Conservation (phyloP, 2,329 filamentous ascomycete genomes). For the Diaporthe caulivora region DNA sequence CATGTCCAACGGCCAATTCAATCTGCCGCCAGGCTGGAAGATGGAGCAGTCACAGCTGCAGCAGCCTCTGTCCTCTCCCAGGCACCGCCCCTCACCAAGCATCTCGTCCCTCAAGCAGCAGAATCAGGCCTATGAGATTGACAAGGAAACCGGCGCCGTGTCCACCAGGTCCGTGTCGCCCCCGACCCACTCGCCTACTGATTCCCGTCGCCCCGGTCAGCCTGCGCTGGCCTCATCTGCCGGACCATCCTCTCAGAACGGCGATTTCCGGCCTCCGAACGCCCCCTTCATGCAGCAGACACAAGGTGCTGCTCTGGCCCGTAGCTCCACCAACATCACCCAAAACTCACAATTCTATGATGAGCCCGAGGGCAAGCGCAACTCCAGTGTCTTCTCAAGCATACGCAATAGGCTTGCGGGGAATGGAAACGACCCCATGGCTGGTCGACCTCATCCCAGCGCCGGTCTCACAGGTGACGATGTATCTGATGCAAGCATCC, state of each 20-base stretch:
- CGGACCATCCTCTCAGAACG: slow-evolving; percentile 33
- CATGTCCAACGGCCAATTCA: slow-evolving; percentile 49
- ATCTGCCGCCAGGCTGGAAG: slow-evolving; percentile 62
- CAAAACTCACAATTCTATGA: slow-evolving; percentile 48
- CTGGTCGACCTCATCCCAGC: slow-evolving; percentile 39
- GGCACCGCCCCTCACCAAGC: slow-evolving; percentile 50
- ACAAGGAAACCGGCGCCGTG: slow-evolving; percentile 64
- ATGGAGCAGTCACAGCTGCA: slow-evolving; percentile 67
- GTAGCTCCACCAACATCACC: slow-evolving; percentile 38
- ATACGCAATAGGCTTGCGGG: slow-evolving; percentile 59
- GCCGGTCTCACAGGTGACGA: slow-evolving; percentile 52
- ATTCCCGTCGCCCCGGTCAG: slow-evolving; percentile 40
- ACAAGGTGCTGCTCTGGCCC: slow-evolving; percentile 29
- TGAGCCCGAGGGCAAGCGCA: slow-evolving; percentile 51
- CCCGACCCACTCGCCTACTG: slow-evolving; percentile 40
- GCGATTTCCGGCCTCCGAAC: slow-evolving; percentile 41
- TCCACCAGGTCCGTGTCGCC: slow-evolving; percentile 39
- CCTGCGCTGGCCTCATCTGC: slow-evolving; percentile 28
- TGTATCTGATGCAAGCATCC: slow-evolving; percentile 56
- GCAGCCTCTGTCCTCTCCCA: slow-evolving; percentile 59
- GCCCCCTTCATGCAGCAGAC: slow-evolving; percentile 37
- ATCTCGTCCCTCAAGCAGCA: slow-evolving; percentile 44
- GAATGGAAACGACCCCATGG: slow-evolving; percentile 48
- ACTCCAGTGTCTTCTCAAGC: slow-evolving; percentile 64
- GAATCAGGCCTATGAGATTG: slow-evolving; percentile 56